Evolutionary conservation across 768 basidiomycete genomes (phyloP).

Genomic region (Naganishia vaughanmartiniae): DNA sequence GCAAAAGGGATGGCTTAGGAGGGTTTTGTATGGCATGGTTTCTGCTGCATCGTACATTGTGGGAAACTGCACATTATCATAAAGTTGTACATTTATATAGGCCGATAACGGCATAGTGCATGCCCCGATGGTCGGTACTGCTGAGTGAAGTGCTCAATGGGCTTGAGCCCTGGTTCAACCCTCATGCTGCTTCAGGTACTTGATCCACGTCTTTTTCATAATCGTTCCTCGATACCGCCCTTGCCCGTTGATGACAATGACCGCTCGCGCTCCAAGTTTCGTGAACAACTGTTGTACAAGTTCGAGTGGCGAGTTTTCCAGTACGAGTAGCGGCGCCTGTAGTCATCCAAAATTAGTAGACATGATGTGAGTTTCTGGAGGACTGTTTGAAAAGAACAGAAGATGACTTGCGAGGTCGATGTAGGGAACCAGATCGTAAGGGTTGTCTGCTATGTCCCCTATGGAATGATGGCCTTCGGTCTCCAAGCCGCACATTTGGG

Average conservation of each 20-base stretch:
- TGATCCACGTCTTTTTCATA: slow-evolving; percentile 91
- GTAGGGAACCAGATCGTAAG: slow-evolving; percentile 73
- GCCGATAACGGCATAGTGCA: too few species aligned
- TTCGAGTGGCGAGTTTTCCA: slow-evolving; percentile 80
- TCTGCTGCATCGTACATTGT: neutral
- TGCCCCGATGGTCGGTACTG: too few species aligned
- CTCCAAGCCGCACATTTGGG: slow-evolving; percentile 34
- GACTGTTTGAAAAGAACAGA: neutral
- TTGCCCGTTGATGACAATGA: slow-evolving; percentile 76
- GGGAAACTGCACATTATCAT: neutral
- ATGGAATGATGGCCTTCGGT: slow-evolving; percentile 33
- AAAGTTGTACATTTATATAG: slow-evolving; percentile 1
- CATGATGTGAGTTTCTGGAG: neutral
- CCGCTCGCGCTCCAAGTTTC: slow-evolving; percentile 87
- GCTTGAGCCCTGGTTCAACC: too few species aligned
- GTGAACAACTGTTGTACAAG: slow-evolving; percentile 89
- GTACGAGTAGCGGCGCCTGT: slow-evolving; percentile 82
- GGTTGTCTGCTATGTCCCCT: slow-evolving; percentile 35
- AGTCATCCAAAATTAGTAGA: neutral
- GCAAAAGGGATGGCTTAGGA: neutral
- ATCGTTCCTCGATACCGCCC: slow-evolving; percentile 87
- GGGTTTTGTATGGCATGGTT: neutral
- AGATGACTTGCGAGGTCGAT: slow-evolving; percentile 71
- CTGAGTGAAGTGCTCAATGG: too few species aligned
- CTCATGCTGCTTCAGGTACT: slow-evolving; percentile 70